phyloP scores from a whole-genome alignment of 495 filamentous ascomycete genomes.

The Penicillium cataractarum region DNA sequence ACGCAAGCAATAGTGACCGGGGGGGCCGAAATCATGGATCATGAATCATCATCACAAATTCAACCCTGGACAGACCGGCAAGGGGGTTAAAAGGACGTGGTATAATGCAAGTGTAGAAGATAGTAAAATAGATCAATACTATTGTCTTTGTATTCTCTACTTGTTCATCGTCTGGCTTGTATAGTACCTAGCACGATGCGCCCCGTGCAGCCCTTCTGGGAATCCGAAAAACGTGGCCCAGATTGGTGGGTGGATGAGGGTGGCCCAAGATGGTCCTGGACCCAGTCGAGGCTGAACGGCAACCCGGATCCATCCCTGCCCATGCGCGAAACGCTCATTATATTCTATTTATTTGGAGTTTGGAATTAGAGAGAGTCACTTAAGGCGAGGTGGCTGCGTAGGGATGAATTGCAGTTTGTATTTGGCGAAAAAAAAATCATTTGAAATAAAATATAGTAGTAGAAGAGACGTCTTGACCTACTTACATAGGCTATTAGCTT shows the following conservation, averaged over 20 bases:
- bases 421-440: neutral
- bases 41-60: conserved; percentile 3
- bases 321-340: conserved; percentile 5
- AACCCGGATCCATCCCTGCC: conserved; percentile 24
- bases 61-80: neutral
- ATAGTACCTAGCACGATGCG: neutral
- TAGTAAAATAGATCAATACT: neutral
- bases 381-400: neutral
- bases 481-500: neutral
- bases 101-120: neutral
- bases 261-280: conserved; percentile 2
- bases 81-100: neutral
- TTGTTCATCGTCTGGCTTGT: neutral
- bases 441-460: neutral
- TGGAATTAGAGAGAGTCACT: no score
- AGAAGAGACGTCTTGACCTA: neutral
- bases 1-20: neutral
- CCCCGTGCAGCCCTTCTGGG: conserved; percentile 7
- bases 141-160: neutral
- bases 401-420: conserved; percentile 1
- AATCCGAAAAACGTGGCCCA: conserved; percentile 25
- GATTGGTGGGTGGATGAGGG: conserved; percentile 16
- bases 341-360: neutral
- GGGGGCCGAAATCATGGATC: neutral
- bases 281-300: conserved; percentile 22